A percentile compares a stretch with the other conserved stretches of the same genome.
These are phyloP conservation scores for Aquilaria sinensis DNA, from an alignment of 345 rosid species.

Conservation along the genomic window DNA sequence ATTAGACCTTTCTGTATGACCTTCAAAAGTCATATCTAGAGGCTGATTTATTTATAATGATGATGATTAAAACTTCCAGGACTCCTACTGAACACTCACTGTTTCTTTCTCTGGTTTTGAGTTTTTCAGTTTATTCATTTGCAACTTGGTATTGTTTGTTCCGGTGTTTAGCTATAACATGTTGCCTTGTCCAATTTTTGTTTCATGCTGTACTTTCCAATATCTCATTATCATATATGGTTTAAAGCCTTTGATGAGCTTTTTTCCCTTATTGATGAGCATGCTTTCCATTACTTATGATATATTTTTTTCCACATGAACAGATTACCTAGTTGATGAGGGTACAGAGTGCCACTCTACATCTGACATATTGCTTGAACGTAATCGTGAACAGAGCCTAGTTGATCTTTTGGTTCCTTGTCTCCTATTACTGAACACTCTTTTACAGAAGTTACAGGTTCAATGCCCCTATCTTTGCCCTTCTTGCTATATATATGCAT, in stretches of 20 bases:
- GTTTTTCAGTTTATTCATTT: too few relatives aligned
- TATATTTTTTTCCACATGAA: slow-evolving; percentile 15
- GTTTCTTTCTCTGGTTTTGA: too few relatives aligned
- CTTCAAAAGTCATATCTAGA: too few relatives aligned
- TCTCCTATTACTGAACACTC: slow-evolving; percentile 61
- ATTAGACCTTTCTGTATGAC: too few relatives aligned
- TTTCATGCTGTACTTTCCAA: background rate
- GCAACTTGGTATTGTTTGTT: too few relatives aligned
- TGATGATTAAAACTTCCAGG: too few relatives aligned
- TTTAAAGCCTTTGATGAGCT: background rate
- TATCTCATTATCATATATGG: background rate
- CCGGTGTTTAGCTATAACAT: background rate
- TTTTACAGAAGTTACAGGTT: slow-evolving; percentile 82
- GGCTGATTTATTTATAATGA: too few relatives aligned
- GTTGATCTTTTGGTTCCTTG: slow-evolving; percentile 87
- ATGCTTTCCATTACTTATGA: slow-evolving; percentile 14
- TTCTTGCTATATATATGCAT: slow-evolving; percentile 6
- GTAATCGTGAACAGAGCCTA: slow-evolving; percentile 92
- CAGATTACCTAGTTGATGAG: slow-evolving; percentile 98
- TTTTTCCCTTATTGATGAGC: slow-evolving; percentile 4
- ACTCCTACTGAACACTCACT: too few relatives aligned
- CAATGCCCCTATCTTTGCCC: slow-evolving; percentile 10
- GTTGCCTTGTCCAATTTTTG: slow-evolving; percentile 3
- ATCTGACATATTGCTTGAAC: slow-evolving; percentile 87
- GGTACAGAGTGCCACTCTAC: slow-evolving; percentile 95